A percentile compares a stretch with the other conserved stretches of the same genome.
phyloP scores from a whole-genome alignment of 441 rosid genomes.

The Aleurites moluccanus region DNA sequence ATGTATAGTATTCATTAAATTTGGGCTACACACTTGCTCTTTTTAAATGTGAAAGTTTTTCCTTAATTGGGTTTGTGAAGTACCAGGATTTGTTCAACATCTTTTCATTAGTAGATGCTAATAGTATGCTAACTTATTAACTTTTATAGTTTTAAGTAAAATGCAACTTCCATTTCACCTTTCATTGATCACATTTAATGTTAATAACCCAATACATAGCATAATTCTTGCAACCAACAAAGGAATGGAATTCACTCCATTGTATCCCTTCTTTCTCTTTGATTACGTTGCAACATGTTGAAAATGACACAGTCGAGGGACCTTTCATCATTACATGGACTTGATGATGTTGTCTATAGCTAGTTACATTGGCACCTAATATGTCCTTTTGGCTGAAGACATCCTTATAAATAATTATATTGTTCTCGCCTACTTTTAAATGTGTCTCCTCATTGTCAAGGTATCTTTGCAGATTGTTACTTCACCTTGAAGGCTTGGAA shows the following conservation, averaged over 20 bases:
- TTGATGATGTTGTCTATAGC: neutral
- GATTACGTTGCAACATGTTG: neutral
- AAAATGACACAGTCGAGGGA: neutral
- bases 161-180: neutral
- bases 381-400: conserved; percentile 1
- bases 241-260: neutral
- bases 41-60: neutral
- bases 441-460: neutral
- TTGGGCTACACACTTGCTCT: neutral
- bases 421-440: neutral
- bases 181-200: neutral
- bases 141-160: neutral
- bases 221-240: neutral
- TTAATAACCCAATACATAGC: neutral
- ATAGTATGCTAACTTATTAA: neutral
- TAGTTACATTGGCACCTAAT: neutral
- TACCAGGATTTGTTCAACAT: neutral
- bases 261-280: neutral
- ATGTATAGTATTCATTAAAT: neutral
- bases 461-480: conserved; percentile 58
- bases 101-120: neutral
- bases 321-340: neutral
- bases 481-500: conserved; percentile 90
- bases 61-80: too few relatives aligned
- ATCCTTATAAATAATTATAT: neutral